Evolutionary conservation across 306 rosid species (phyloP).

Genomic region (Cicer arietinum): DNA sequence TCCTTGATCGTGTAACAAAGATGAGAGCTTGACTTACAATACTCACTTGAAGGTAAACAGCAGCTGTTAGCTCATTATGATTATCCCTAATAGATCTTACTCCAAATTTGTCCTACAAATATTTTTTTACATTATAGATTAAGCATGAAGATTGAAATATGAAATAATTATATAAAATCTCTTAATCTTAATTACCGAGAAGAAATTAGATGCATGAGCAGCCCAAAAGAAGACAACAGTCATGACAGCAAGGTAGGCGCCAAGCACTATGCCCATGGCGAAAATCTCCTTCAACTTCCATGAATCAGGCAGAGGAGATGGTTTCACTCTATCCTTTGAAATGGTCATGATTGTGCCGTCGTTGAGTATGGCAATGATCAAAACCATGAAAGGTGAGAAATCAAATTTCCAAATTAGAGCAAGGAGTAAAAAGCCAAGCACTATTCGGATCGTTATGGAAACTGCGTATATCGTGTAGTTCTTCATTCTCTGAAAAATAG

Average conservation of each 20-base stretch:
- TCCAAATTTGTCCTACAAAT: slow-evolving; percentile 68
- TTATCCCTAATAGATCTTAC: slow-evolving; percentile 61
- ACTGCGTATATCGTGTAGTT: slow-evolving; percentile 93
- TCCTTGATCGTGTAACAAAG: slow-evolving; percentile 84
- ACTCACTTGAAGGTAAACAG: slow-evolving; percentile 92
- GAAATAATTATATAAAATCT: not conserved
- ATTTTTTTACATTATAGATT: not conserved
- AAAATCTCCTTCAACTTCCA: slow-evolving; percentile 93
- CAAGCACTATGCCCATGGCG: slow-evolving; percentile 76
- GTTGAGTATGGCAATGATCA: slow-evolving; percentile 84
- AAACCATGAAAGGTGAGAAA: slow-evolving; percentile 95
- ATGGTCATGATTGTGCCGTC: slow-evolving; percentile 98
- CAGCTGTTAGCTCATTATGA: slow-evolving; percentile 69
- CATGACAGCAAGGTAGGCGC: slow-evolving; percentile 85
- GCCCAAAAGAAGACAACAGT: slow-evolving; percentile 90
- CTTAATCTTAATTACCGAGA: slow-evolving; percentile 54
- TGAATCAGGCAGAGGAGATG: slow-evolving; percentile 94
- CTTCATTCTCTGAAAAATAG: slow-evolving; percentile 95
- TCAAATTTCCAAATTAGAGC: slow-evolving; percentile 93
- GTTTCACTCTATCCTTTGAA: slow-evolving; percentile 88
- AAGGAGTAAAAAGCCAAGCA: slow-evolving; percentile 75
- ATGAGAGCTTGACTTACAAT: slow-evolving; percentile 91
- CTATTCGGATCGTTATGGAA: slow-evolving; percentile 85
- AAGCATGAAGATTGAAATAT: slow-evolving; percentile 11
- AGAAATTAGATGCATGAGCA: slow-evolving; percentile 66